Percentiles rank a stretch among this genome's conserved stretches.
Evolutionary conservation across 2,329 filamentous ascomycete species (phyloP).

Genomic region (Aspergillus pseudoviridinutans): DNA sequence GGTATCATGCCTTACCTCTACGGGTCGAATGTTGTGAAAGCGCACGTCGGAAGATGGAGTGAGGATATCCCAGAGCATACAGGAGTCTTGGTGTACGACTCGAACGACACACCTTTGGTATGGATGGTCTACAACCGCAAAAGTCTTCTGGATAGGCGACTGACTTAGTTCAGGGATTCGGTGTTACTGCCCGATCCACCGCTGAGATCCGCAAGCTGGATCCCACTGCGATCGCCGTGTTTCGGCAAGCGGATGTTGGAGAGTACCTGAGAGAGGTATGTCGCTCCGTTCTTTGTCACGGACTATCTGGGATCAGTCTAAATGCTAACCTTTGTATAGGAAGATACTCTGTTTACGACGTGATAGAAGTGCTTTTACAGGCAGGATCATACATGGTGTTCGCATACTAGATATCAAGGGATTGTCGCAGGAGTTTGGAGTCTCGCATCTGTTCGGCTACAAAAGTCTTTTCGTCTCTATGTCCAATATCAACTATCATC

Average conservation of each 20-base stretch:
- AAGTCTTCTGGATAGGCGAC: neutral
- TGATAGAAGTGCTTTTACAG: constrained; percentile 21
- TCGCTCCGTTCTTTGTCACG: neutral
- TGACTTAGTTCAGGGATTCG: constrained; percentile 64
- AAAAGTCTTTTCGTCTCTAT: constrained; percentile 9
- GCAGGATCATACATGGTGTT: constrained; percentile 19
- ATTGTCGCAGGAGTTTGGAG: constrained; percentile 25
- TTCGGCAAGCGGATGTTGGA: constrained; percentile 88
- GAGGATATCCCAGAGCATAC: constrained; percentile 93
- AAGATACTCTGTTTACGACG: constrained; percentile 61
- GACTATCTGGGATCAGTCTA: neutral
- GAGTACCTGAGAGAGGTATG: constrained; percentile 80
- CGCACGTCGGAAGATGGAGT: constrained; percentile 76
- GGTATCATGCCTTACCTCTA: constrained; percentile 98
- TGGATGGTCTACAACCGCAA: neutral
- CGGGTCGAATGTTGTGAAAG: constrained; percentile 82
- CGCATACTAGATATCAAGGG: constrained; percentile 21
- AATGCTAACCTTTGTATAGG: constrained; percentile 32
- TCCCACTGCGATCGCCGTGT: constrained; percentile 83
- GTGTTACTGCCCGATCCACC: constrained; percentile 82
- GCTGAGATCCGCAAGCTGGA: constrained; percentile 79
- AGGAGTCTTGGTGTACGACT: constrained; percentile 82
- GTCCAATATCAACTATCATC: neutral
- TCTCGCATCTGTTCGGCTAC: constrained; percentile 16
- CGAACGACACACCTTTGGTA: constrained; percentile 80